Conservation (phyloP, 1,284 basidiomycete genomes). For the Cryptococcus sp. region DNA sequence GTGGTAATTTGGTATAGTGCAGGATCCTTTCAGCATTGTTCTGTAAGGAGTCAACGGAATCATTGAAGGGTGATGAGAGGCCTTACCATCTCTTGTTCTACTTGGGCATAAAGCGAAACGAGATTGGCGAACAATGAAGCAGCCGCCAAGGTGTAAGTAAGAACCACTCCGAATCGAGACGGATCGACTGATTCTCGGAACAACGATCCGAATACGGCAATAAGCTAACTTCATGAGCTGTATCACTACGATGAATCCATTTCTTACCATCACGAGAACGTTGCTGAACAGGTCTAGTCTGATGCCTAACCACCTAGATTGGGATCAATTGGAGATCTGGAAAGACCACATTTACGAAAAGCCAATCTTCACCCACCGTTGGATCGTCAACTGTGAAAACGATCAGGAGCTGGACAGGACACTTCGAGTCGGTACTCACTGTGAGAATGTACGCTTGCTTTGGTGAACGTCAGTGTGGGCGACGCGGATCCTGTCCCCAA, state of each 20-base stretch:
- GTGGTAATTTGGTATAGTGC: conserved; percentile 18
- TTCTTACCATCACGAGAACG: conserved; percentile 16
- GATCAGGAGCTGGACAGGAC: neutral
- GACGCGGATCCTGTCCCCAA: neutral
- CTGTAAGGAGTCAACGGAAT: neutral
- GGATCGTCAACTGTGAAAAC: conserved; percentile 10
- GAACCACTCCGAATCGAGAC: conserved; percentile 26
- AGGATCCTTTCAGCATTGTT: conserved; percentile 28
- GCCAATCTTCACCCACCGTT: neutral
- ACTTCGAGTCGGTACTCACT: conserved; percentile 5
- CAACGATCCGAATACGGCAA: conserved; percentile 28
- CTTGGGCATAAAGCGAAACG: conserved; percentile 14
- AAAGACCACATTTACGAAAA: too few species aligned
- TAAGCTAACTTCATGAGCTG: conserved; percentile 4
- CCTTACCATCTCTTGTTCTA: conserved; percentile 22
- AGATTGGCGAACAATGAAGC: conserved; percentile 24
- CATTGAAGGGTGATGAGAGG: too few species aligned
- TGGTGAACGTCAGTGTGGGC: neutral
- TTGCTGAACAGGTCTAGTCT: conserved; percentile 25
- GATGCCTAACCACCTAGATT: conserved; percentile 19
- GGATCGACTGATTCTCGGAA: conserved; percentile 24
- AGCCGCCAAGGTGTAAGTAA: conserved; percentile 29
- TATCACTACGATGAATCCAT: neutral
- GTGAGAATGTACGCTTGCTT: conserved; percentile 27
- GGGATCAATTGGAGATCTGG: neutral